phyloP scores from a whole-genome alignment of 2,329 filamentous ascomycete species.

The Clonostachys sp. region DNA sequence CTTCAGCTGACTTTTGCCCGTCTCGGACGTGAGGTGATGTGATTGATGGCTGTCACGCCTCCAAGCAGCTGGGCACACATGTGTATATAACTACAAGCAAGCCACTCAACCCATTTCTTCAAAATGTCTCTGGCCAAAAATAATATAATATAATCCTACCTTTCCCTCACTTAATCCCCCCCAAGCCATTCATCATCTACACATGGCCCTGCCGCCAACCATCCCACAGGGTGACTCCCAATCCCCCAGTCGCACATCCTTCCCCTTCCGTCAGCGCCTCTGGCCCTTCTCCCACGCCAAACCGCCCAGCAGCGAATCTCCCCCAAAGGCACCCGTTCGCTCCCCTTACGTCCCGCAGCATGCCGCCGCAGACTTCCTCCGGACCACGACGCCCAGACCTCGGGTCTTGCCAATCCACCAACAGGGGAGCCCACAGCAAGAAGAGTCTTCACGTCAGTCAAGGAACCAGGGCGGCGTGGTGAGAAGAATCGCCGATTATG shows the following conservation, averaged over 20 bases:
- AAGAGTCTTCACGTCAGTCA: neutral
- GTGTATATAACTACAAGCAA: too few relatives aligned
- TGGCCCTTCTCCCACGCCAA: constrained; percentile 1
- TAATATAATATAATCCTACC: too few relatives aligned
- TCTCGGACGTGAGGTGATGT: too few relatives aligned
- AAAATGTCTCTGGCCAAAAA: too few relatives aligned
- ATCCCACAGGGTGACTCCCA: neutral
- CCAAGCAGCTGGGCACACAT: too few relatives aligned
- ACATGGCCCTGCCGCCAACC: too few relatives aligned
- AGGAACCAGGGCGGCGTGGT: constrained; percentile 4
- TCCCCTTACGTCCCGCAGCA: constrained; percentile 18
- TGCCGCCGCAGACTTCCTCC: constrained; percentile 20
- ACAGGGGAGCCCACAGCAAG: neutral
- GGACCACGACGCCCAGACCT: constrained; percentile 6
- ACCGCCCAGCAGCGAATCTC: constrained; percentile 8
- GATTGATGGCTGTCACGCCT: too few relatives aligned
- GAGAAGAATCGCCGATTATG: constrained; percentile 8
- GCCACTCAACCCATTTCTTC: too few relatives aligned
- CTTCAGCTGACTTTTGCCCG: too few relatives aligned
- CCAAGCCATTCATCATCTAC: too few relatives aligned
- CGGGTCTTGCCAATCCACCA: neutral
- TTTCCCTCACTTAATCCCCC: too few relatives aligned
- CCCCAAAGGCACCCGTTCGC: neutral
- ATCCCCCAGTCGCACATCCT: neutral
- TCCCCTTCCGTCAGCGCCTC: constrained; percentile 2